Conservation (phyloP, 2,329 filamentous ascomycete genomes). For the Sporothrix pseudoabietina region DNA sequence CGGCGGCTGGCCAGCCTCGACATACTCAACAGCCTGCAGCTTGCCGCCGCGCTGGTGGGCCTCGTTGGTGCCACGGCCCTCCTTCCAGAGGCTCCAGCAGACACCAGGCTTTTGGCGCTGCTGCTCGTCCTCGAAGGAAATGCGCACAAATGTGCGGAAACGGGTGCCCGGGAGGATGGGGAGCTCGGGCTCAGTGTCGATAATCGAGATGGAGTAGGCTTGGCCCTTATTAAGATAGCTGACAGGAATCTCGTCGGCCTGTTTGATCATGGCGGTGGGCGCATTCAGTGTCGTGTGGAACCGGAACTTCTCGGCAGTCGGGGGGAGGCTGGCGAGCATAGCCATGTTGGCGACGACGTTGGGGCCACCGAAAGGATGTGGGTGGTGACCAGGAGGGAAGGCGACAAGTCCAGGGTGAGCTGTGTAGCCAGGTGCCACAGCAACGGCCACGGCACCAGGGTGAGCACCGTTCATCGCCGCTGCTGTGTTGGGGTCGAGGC, state of each 20-base stretch:
- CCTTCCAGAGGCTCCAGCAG: slow-evolving; percentile 88
- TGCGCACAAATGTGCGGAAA: slow-evolving; percentile 89
- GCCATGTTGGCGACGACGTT: slow-evolving; percentile 39
- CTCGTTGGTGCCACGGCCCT: slow-evolving; percentile 92
- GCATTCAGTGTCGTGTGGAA: slow-evolving; percentile 90
- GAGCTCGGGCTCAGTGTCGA: slow-evolving; percentile 70
- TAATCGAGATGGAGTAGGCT: slow-evolving; percentile 82
- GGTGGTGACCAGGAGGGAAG: slow-evolving; percentile 30
- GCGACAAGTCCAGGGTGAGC: slow-evolving; percentile 24
- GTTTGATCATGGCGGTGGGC: slow-evolving; percentile 93
- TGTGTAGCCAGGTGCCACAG: slow-evolving; percentile 2
- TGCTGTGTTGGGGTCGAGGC: slow-evolving; percentile 73
- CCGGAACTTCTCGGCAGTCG: slow-evolving; percentile 73
- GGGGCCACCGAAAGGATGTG: slow-evolving; percentile 23
- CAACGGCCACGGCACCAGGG: slow-evolving; percentile 33
- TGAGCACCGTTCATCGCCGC: slow-evolving; percentile 64
- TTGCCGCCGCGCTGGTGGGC: slow-evolving; percentile 91
- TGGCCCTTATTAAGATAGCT: slow-evolving; percentile 98
- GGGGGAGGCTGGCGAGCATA: slow-evolving; percentile 51
- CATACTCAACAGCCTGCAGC: slow-evolving; percentile 91
- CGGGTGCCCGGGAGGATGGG: slow-evolving; percentile 62
- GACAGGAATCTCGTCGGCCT: slow-evolving; percentile 87
- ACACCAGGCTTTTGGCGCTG: slow-evolving; percentile 73
- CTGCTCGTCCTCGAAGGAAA: slow-evolving; percentile 96
- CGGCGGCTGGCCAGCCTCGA: slow-evolving; percentile 64